These are phyloP conservation scores for Pseudogymnoascus sp. DNA, from an alignment of 2,329 filamentous ascomycete genomes.

Conservation along the genomic window DNA sequence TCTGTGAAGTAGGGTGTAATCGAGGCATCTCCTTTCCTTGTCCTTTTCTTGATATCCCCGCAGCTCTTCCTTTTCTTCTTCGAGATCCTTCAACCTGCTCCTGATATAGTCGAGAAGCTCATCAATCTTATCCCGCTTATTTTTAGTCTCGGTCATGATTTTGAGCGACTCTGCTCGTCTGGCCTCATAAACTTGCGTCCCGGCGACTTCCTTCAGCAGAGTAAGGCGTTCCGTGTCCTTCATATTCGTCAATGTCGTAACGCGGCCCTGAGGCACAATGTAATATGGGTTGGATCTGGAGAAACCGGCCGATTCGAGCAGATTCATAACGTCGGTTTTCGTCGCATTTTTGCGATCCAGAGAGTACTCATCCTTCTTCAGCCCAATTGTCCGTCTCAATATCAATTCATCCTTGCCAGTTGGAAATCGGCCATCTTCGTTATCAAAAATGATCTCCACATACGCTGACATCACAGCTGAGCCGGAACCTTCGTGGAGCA, in stretches of 20 bases:
- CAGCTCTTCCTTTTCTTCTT: constrained; percentile 95
- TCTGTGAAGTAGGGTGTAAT: constrained; percentile 89
- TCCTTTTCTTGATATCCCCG: constrained; percentile 93
- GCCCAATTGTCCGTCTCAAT: constrained; percentile 84
- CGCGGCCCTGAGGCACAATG: constrained; percentile 94
- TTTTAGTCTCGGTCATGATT: constrained; percentile 94
- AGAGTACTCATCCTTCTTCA: constrained; percentile 98
- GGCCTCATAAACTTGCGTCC: constrained; percentile 93
- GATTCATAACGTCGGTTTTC: constrained; percentile 87
- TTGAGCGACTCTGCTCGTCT: constrained; percentile 85
- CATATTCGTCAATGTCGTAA: constrained; percentile 96
- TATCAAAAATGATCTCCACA: constrained; percentile 98
- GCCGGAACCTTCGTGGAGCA: constrained; percentile 96
- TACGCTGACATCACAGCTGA: constrained; percentile 99
- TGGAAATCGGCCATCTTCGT: constrained; percentile 89
- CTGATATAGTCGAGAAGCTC: constrained; percentile 87
- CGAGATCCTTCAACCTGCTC: constrained; percentile 77
- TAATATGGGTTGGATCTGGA: constrained; percentile 98
- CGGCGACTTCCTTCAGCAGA: constrained; percentile 93
- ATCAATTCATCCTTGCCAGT: constrained; percentile 87
- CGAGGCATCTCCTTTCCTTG: constrained; percentile 78
- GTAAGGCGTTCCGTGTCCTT: constrained; percentile 87
- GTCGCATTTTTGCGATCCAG: constrained; percentile 95
- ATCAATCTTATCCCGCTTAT: constrained; percentile 90
- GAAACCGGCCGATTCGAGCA: constrained; percentile 92